These are phyloP conservation scores for Exophiala sideris DNA, from an alignment of 2,329 filamentous ascomycete species.

Conservation along the genomic window DNA sequence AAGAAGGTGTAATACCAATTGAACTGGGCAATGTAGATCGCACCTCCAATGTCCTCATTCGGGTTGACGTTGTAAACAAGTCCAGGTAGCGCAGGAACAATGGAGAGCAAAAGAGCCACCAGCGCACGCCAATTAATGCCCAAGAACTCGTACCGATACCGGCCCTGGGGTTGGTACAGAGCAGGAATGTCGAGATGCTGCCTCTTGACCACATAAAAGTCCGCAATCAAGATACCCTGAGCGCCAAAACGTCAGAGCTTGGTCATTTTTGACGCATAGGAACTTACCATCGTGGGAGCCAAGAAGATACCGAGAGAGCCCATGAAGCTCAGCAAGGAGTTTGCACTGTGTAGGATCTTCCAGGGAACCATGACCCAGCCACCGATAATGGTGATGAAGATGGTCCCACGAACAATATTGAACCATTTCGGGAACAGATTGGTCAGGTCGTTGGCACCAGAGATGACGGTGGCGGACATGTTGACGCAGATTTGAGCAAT, in stretches of 20 bases:
- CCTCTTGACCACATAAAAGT: constrained; percentile 26
- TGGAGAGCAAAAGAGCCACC: constrained; percentile 55
- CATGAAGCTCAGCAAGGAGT: constrained; percentile 39
- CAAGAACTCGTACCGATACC: constrained; percentile 25
- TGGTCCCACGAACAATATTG: constrained; percentile 49
- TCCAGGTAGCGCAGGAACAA: constrained; percentile 57
- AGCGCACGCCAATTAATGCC: constrained; percentile 62
- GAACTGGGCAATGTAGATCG: constrained; percentile 57
- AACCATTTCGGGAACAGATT: constrained; percentile 52
- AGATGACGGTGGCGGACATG: constrained; percentile 51
- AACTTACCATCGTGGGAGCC: neutral
- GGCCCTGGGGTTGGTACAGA: constrained; percentile 16
- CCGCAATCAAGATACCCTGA: constrained; percentile 19
- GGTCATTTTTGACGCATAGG: neutral
- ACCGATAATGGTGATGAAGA: constrained; percentile 37
- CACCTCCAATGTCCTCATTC: constrained; percentile 38
- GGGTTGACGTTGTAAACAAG: constrained; percentile 39
- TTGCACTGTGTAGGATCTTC: constrained; percentile 44
- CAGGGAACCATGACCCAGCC: constrained; percentile 46
- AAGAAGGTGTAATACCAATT: constrained; percentile 64
- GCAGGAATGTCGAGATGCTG: constrained; percentile 12
- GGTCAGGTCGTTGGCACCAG: constrained; percentile 48
- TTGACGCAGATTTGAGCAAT: constrained; percentile 55
- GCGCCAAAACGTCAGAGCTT: neutral
- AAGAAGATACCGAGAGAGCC: constrained; percentile 28